A percentile compares a stretch with the other conserved stretches of the same genome.
These are phyloP conservation scores for Cercospora nicotianae DNA, from an alignment of 2,329 filamentous ascomycete genomes.

Conservation along the genomic window DNA sequence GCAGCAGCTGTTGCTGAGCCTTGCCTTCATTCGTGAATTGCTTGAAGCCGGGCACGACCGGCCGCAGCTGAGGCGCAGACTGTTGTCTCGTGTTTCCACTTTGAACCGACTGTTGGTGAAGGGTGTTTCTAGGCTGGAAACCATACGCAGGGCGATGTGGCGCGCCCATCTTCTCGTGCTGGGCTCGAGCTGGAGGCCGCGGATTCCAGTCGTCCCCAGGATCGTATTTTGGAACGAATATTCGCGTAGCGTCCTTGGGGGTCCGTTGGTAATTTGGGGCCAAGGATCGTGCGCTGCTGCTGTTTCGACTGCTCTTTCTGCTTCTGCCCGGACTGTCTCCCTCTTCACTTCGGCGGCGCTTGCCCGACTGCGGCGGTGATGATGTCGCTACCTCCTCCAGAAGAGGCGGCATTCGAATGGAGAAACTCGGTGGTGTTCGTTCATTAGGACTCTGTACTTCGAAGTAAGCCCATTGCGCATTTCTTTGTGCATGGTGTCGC, in stretches of 20 bases:
- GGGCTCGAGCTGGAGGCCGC: not conserved
- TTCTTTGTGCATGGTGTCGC: slow-evolving; percentile 7
- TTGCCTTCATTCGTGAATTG: not conserved
- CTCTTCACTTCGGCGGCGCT: slow-evolving; percentile 6
- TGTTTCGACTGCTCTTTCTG: slow-evolving; percentile 7
- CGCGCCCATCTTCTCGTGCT: slow-evolving; percentile 4
- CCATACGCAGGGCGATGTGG: not conserved
- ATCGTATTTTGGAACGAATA: slow-evolving; percentile 2
- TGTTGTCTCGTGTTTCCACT: not conserved
- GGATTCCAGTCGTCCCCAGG: slow-evolving; percentile 3
- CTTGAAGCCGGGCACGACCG: not conserved
- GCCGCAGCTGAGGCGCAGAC: not conserved
- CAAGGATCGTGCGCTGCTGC: not conserved
- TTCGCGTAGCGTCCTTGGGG: slow-evolving; percentile 1
- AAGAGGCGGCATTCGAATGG: not conserved
- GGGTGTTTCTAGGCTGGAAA: slow-evolving; percentile 5
- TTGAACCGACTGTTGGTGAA: not conserved
- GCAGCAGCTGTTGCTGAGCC: not conserved
- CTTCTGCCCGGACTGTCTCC: not conserved
- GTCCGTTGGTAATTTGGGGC: not conserved
- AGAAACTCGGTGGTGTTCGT: not conserved
- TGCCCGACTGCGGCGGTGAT: not conserved
- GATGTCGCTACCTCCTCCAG: not conserved
- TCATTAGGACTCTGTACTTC: slow-evolving; percentile 4
- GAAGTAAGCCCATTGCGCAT: slow-evolving; percentile 14